A percentile compares a stretch with the other conserved stretches of the same genome.
These are phyloP conservation scores for Chlorophyllum brunneum DNA, from an alignment of 768 basidiomycete genomes.

Conservation along the genomic window DNA sequence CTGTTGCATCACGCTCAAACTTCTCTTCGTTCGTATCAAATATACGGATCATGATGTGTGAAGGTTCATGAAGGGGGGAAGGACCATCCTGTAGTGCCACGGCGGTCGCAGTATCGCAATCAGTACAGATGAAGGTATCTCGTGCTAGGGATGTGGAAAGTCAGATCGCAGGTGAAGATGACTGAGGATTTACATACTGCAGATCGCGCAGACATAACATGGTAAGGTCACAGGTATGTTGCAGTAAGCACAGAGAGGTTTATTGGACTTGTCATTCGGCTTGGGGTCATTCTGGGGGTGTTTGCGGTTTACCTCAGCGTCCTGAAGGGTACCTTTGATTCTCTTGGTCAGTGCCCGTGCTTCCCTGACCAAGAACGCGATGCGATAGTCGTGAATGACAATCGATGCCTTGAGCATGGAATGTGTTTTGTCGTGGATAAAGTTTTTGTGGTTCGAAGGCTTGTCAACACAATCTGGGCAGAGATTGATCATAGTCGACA, in stretches of 20 bases:
- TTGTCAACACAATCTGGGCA: constrained; percentile 29
- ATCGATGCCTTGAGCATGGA: constrained; percentile 28
- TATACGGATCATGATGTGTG: constrained; percentile 27
- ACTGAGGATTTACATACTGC: constrained; percentile 15
- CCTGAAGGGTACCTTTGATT: constrained; percentile 24
- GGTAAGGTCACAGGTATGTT: constrained; percentile 17
- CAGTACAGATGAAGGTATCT: constrained; percentile 29
- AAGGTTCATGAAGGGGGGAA: constrained; percentile 17
- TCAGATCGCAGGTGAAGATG: not conserved
- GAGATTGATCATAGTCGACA: constrained; percentile 30
- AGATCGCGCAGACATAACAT: constrained; percentile 23
- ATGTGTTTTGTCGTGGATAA: constrained; percentile 29
- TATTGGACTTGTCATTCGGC: constrained; percentile 1
- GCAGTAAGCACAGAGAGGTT: constrained; percentile 21
- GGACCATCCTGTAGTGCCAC: constrained; percentile 15
- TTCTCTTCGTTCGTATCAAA: constrained; percentile 25
- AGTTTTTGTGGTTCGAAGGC: constrained; percentile 23
- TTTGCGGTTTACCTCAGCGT: constrained; percentile 17
- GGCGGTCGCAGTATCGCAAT: constrained; percentile 23
- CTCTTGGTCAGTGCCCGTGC: constrained; percentile 22
- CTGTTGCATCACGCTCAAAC: constrained; percentile 20
- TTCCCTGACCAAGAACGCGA: constrained; percentile 23
- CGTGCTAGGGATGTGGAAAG: constrained; percentile 17
- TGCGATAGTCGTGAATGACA: constrained; percentile 28
- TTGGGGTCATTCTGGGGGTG: not conserved